Evolutionary conservation across 1,139 yeast species (phyloP).

Genomic region (Diutina rugosa): DNA sequence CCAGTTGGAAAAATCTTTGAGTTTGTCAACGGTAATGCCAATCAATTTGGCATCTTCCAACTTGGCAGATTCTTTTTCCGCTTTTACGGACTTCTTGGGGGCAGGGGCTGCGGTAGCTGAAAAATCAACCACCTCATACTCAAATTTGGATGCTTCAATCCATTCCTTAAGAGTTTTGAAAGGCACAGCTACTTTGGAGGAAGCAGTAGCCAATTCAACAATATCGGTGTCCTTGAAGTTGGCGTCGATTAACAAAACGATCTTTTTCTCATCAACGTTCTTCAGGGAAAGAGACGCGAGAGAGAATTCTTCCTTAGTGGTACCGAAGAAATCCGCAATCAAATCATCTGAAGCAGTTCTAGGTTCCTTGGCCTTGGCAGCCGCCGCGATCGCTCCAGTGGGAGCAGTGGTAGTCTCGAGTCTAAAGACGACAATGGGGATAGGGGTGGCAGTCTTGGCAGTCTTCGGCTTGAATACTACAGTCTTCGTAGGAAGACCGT

Average conservation of each 20-base stretch:
- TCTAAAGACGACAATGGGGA: conserved; percentile 75
- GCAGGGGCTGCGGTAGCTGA: conserved; percentile 19
- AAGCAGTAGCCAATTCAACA: conserved; percentile 48
- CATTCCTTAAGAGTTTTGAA: conserved; percentile 40
- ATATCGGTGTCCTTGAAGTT: conserved; percentile 31
- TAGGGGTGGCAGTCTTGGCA: conserved; percentile 69
- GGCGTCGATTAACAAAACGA: conserved; percentile 56
- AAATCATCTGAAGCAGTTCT: conserved; percentile 78
- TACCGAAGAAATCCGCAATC: conserved; percentile 51
- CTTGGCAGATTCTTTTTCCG: conserved; percentile 36
- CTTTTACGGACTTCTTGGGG: conserved; percentile 13
- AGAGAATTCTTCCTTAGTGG: conserved; percentile 54
- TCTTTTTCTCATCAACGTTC: conserved; percentile 19
- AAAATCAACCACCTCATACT: conserved; percentile 47
- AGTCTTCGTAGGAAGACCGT: conserved; percentile 47
- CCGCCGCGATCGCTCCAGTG: conserved; percentile 45
- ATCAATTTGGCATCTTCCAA: conserved; percentile 84
- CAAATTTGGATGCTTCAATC: conserved; percentile 46
- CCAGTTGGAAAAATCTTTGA: conserved; percentile 91
- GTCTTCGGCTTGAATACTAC: conserved; percentile 88
- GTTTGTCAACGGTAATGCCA: conserved; percentile 92
- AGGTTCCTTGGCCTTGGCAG: conserved; percentile 72
- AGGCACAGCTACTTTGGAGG: conserved; percentile 42
- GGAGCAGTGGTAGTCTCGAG: conserved; percentile 63
- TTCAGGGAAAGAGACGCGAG: conserved; percentile 36